Percentiles rank a stretch among this genome's conserved stretches.
phyloP scores from a whole-genome alignment of 306 rosid species.

The Cicer yamashitae region DNA sequence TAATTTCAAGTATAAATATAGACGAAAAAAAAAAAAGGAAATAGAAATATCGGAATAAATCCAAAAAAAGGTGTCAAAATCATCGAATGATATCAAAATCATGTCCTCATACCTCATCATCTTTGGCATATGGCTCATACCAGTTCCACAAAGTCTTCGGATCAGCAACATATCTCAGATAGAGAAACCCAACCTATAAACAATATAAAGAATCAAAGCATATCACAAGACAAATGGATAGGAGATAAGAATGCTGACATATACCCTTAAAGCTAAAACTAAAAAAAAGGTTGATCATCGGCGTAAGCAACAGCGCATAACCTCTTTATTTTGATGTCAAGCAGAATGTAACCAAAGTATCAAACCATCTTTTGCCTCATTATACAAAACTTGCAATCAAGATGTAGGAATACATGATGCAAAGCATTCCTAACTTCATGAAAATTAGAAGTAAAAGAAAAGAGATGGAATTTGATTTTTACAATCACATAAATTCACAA shows the following conservation, averaged over 20 bases:
- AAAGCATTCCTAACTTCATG: constrained; percentile 24
- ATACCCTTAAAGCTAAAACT: background rate
- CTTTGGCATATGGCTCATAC: constrained; percentile 88
- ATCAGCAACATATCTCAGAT: constrained; percentile 91
- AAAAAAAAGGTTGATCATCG: background rate
- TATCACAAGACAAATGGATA: constrained; percentile 7
- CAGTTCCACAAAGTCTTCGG: constrained; percentile 93
- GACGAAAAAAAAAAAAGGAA: background rate
- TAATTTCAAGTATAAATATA: constrained; percentile 8
- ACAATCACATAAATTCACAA: background rate
- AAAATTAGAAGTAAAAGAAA: constrained; percentile 27
- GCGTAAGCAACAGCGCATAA: constrained; percentile 16
- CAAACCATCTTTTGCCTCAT: constrained; percentile 23
- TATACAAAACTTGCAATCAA: constrained; percentile 13
- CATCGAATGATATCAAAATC: constrained; percentile 13
- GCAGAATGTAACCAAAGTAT: constrained; percentile 27
- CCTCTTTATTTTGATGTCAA: constrained; percentile 31
- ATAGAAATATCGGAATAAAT: background rate
- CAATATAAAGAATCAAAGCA: constrained; percentile 37
- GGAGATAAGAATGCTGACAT: constrained; percentile 13
- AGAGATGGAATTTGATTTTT: background rate
- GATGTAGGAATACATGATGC: constrained; percentile 29
- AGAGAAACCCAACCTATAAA: constrained; percentile 91
- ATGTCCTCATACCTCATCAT: constrained; percentile 75
- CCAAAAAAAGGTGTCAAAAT: too few species aligned